Evolutionary conservation across 768 basidiomycete species (phyloP).

Genomic region (Podaxis sp.): DNA sequence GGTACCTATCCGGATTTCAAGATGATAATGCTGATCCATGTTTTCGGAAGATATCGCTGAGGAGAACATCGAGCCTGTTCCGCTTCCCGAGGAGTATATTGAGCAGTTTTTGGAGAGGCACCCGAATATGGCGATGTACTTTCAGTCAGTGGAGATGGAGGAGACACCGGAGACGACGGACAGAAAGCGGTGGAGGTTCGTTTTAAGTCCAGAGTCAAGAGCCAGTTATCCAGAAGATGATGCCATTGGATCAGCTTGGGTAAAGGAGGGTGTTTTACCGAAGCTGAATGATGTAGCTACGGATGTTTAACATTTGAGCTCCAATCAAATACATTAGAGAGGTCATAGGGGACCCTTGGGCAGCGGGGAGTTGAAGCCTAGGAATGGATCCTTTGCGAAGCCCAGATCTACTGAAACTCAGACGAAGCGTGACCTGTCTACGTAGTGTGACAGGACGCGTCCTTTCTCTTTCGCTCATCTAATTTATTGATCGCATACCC

Average conservation of each 20-base stretch:
- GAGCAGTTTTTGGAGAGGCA: conserved; percentile 10
- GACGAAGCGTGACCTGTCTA: too few species aligned
- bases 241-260: conserved; percentile 34
- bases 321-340: neutral
- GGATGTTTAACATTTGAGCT: neutral
- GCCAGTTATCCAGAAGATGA: conserved; percentile 50
- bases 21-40: neutral
- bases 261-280: conserved; percentile 20
- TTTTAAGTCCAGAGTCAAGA: conserved; percentile 42
- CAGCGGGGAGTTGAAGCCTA: too few species aligned
- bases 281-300: neutral
- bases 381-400: neutral
- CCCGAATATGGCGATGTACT: conserved; percentile 10
- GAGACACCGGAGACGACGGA: neutral
- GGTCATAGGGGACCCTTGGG: neutral
- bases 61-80: conserved; percentile 29
- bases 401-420: too few species aligned
- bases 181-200: conserved; percentile 11
- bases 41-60: conserved; percentile 32
- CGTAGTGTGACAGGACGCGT: conserved; percentile 1
- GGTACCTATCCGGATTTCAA: conserved; percentile 14
- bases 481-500: conserved; percentile 2
- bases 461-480: neutral
- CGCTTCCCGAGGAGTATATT: conserved; percentile 9
- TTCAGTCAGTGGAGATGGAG: conserved; percentile 10